Conservation (phyloP, 805 yeast genomes). For the Candida boleticola region DNA sequence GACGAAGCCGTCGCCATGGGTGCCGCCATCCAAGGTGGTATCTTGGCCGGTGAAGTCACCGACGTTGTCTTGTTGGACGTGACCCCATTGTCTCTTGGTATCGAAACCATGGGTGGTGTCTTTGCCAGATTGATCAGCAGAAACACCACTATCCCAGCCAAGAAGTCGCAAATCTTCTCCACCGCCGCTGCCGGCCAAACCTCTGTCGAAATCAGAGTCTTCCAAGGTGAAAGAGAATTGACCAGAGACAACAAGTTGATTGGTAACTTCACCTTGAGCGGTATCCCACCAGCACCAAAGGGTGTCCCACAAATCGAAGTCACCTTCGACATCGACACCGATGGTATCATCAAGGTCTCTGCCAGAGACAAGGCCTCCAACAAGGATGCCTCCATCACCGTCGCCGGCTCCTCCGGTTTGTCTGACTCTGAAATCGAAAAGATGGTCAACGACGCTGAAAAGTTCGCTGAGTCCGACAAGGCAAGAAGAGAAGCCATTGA, state of each 20-base stretch:
- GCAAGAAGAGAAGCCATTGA: constrained; percentile 82
- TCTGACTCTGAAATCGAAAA: constrained; percentile 86
- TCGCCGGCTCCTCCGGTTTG: constrained; percentile 93
- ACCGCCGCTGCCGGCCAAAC: constrained; percentile 97
- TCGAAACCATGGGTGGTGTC: constrained; percentile 97
- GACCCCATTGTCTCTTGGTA: constrained; percentile 88
- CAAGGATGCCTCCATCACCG: constrained; percentile 93
- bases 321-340: constrained; percentile 94
- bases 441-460: constrained; percentile 89
- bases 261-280: constrained; percentile 93
- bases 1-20: constrained; percentile 95
- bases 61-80: constrained; percentile 89
- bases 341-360: constrained; percentile 93
- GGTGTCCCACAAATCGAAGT: constrained; percentile 95
- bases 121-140: constrained; percentile 88
- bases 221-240: constrained; percentile 99
- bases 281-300: constrained; percentile 94
- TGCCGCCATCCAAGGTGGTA: constrained; percentile 98
- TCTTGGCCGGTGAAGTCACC: constrained; percentile 89
- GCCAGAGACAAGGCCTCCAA: constrained; percentile 92
- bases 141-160: constrained; percentile 95
- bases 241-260: constrained; percentile 96
- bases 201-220: constrained; percentile 93
- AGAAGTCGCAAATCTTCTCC: constrained; percentile 94
- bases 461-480: constrained; percentile 83